phyloP scores from a whole-genome alignment of 371 early-diverging fungal genomes.

The Mucor indicus region DNA sequence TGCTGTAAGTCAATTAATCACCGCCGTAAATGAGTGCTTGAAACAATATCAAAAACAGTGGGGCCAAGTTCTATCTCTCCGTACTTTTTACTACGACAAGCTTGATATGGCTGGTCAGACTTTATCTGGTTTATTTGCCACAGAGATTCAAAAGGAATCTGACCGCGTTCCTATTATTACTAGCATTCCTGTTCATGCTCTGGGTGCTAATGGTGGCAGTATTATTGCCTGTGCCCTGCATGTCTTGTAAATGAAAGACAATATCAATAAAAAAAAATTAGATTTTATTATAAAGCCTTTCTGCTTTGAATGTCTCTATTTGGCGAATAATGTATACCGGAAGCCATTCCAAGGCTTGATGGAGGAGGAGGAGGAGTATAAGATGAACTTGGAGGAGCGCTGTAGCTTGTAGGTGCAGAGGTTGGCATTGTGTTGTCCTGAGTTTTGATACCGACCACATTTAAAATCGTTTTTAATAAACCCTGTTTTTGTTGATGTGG shows the following conservation, averaged over 20 bases:
- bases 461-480: slow-evolving; percentile 15
- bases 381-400: background rate
- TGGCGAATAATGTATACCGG: slow-evolving; percentile 10
- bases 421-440: slow-evolving; percentile 12
- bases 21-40: background rate
- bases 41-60: slow-evolving; percentile 7
- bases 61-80: slow-evolving; percentile 8
- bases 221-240: slow-evolving; percentile 12
- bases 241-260: slow-evolving; percentile 4
- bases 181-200: slow-evolving; percentile 9
- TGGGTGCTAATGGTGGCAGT: slow-evolving; percentile 5
- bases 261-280: background rate
- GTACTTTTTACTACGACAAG: slow-evolving; percentile 5
- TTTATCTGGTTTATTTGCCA: background rate
- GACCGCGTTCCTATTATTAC: slow-evolving; percentile 8
- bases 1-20: background rate
- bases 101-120: background rate
- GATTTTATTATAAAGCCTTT: slow-evolving; percentile 8
- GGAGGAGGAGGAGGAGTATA: background rate
- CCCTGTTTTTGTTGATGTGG: slow-evolving; percentile 21
- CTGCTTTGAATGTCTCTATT: slow-evolving; percentile 16
- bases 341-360: slow-evolving; percentile 1
- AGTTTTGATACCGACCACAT: slow-evolving; percentile 12
- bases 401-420: background rate
- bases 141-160: background rate